Evolutionary conservation across 2,329 filamentous ascomycete species (phyloP).

Genomic region (Torrubiella hemipterigena): DNA sequence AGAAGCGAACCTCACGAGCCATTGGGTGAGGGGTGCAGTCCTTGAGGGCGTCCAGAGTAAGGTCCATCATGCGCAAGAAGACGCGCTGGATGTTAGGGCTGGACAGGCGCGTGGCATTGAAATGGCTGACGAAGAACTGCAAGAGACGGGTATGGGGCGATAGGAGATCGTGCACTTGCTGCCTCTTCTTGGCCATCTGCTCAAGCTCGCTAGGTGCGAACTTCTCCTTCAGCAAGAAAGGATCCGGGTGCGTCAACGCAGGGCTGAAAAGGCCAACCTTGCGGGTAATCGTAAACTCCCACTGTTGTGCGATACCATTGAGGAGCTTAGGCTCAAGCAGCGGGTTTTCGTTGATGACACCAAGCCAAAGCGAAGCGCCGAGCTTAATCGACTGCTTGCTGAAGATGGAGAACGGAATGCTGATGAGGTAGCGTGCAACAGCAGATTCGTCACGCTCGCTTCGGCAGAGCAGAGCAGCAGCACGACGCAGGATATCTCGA

Average conservation of each 20-base stretch:
- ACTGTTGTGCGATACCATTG: slow-evolving; percentile 77
- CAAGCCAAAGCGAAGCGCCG: slow-evolving; percentile 90
- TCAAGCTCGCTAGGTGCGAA: slow-evolving; percentile 84
- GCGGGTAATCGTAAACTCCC: slow-evolving; percentile 72
- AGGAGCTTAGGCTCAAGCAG: slow-evolving; percentile 76
- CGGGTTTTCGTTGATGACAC: slow-evolving; percentile 92
- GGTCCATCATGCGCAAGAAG: slow-evolving; percentile 69
- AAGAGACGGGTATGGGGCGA: slow-evolving; percentile 76
- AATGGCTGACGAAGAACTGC: slow-evolving; percentile 88
- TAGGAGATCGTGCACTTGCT: slow-evolving; percentile 69
- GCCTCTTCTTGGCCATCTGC: slow-evolving; percentile 60
- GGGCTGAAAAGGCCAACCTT: slow-evolving; percentile 72
- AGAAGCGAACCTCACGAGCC: slow-evolving; percentile 83
- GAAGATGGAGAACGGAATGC: slow-evolving; percentile 85
- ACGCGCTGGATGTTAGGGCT: slow-evolving; percentile 70
- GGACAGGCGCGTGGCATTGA: slow-evolving; percentile 80
- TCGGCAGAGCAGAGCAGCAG: slow-evolving; percentile 76
- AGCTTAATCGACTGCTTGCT: slow-evolving; percentile 93
- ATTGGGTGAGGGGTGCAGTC: slow-evolving; percentile 68
- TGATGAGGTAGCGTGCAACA: slow-evolving; percentile 77
- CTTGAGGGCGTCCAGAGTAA: slow-evolving; percentile 65
- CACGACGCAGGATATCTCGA: slow-evolving; percentile 69
- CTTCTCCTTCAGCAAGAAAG: slow-evolving; percentile 84
- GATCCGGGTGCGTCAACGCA: slow-evolving; percentile 62
- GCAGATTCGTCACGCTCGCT: slow-evolving; percentile 63